Evolutionary conservation across 2,329 filamentous ascomycete genomes (phyloP).

Genomic region (Aspergillus sp.): DNA sequence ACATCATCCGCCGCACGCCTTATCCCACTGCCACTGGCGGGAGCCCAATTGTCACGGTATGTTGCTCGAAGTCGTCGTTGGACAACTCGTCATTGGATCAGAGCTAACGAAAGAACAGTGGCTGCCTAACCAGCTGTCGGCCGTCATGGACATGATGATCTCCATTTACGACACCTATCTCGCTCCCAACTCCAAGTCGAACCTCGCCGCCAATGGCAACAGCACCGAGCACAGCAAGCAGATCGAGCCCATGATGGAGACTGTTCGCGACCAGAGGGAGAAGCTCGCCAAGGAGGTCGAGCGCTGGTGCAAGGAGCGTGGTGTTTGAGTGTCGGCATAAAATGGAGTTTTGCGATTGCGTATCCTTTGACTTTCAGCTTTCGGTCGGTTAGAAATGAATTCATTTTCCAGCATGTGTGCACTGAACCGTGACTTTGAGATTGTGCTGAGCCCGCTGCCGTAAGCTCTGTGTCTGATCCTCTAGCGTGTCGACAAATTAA

Average conservation of each 20-base stretch:
- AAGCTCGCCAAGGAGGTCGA: constrained; percentile 34
- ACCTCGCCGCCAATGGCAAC: constrained; percentile 13
- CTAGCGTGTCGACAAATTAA: constrained; percentile 4
- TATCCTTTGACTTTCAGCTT: too few species aligned
- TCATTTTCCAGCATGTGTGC: too few species aligned
- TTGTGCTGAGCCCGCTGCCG: too few species aligned
- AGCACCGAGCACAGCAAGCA: constrained; percentile 25
- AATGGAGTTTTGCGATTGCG: too few species aligned
- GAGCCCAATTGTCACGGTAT: constrained; percentile 40
- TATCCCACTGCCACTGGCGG: constrained; percentile 42
- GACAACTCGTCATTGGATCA: background rate
- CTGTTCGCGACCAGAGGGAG: constrained; percentile 24
- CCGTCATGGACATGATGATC: constrained; percentile 43
- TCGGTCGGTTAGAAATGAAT: too few species aligned
- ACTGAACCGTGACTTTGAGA: too few species aligned
- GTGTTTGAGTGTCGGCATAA: too few species aligned
- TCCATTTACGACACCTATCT: constrained; percentile 33
- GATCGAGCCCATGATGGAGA: constrained; percentile 30
- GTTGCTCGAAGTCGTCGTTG: constrained; percentile 5
- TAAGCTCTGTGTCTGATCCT: too few species aligned
- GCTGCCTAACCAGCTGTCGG: constrained; percentile 40
- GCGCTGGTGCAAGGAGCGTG: constrained; percentile 35
- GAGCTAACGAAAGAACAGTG: constrained; percentile 20
- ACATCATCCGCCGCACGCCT: constrained; percentile 31
- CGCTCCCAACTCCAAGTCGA: constrained; percentile 15